A percentile compares a stretch with the other conserved stretches of the same genome.
Conservation (phyloP, 257 asterid species). For the Cruciata laevipes region DNA sequence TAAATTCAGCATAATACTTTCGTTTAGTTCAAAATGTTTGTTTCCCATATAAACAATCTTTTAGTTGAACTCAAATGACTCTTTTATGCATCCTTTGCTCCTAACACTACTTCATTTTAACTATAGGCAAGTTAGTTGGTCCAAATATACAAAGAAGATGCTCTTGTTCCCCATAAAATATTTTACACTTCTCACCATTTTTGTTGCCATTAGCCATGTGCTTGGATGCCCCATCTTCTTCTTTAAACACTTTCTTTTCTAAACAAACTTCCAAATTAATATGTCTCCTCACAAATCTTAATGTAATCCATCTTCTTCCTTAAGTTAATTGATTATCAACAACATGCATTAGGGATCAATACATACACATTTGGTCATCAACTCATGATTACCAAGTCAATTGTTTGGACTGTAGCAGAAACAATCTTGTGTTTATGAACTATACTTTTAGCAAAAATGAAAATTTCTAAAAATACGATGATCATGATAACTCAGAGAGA, state of each 20-base stretch:
- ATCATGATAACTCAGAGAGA: too few species aligned
- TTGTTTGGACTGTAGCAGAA: not conserved
- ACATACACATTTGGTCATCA: not conserved
- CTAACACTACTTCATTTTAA: too few species aligned
- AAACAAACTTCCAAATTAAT: constrained; percentile 18
- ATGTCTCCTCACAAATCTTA: not conserved
- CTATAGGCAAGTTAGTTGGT: constrained; percentile 20
- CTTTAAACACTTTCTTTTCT: constrained; percentile 1
- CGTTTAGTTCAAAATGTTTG: too few species aligned
- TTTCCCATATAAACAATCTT: too few species aligned
- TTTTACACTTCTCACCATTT: constrained; percentile 10
- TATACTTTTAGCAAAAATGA: too few species aligned
- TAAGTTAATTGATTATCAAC: not conserved
- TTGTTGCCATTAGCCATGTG: constrained; percentile 45
- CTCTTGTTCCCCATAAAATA: constrained; percentile 24
- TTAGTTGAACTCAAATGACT: not conserved
- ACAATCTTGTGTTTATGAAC: not conserved
- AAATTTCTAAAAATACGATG: too few species aligned
- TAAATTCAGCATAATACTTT: too few species aligned
- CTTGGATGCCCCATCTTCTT: constrained; percentile 25
- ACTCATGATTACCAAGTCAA: constrained; percentile 9
- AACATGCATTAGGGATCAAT: not conserved
- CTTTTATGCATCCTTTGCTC: not conserved
- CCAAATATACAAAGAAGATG: constrained; percentile 27
- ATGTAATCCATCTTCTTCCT: constrained; percentile 3